Base-by-base conservation (phyloP, 306 rosid genomes). In the Castanea mollissima region DNA sequence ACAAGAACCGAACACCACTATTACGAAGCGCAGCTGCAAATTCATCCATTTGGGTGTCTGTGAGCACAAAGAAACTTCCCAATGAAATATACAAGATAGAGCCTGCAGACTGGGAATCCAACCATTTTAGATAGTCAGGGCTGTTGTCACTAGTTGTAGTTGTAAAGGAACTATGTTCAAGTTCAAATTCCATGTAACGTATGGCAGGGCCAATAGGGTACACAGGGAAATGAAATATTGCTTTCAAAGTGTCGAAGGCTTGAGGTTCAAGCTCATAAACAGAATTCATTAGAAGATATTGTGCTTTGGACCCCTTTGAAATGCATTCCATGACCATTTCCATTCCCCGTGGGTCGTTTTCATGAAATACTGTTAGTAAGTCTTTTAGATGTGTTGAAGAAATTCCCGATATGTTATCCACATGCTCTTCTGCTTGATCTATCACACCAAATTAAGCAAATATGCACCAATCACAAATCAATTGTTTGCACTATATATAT, bases 201-300 rank as follows among this genome's bases (percentile, higher is more conserved):
- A 88, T 83, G 34, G 89, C 78, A 31, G 94, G 94, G 35, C 91
- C 90, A 58, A 84, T 72, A 18, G 90, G 86, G 78, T 80, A 88
- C 51, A 88, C 57, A 5, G 84, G 88, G 46, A 84, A 86, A 54
- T 86, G 57, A 52, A 74, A 77, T 44, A 76, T 76, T 3, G 87
- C 72, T 57, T 71, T 78, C 44, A 90, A 69, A 71, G 76, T 62
- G 67, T 84, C 78, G 46, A 86, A 78, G 41, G 63, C 67, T 84
- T 79, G 74, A 10, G 76, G 7, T 62, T 90, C 93, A 2, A 90
- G 59, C 71, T 88, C 91, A 14, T 88, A 82, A 21, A 88, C 82
- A 6, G 90, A 80, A 38, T 87, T 84, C 27, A 86, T 76, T 1
- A 87, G 49, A 65, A 90, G 88, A 65, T 78, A 86, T 19, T 83